phyloP scores from a whole-genome alignment of 2,329 filamentous ascomycete species.

The Fusarium torulosum region DNA sequence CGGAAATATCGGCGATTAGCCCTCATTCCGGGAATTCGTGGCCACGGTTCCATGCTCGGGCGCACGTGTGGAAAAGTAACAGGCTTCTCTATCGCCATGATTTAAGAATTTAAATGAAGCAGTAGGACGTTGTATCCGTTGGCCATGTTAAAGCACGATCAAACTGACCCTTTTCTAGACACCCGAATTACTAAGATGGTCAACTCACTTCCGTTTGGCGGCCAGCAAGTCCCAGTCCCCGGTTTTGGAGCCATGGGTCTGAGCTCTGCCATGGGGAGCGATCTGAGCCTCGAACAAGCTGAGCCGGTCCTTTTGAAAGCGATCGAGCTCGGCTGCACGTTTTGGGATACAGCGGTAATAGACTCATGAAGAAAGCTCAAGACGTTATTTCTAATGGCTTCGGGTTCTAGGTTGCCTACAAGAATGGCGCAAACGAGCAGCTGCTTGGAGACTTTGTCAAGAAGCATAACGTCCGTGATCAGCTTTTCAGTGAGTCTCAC shows the following conservation, averaged over 20 bases:
- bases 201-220: not conserved
- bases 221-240: not conserved
- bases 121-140: too few relatives aligned
- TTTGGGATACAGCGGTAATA: conserved; percentile 22
- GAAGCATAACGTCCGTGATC: not conserved
- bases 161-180: too few relatives aligned
- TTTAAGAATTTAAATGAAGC: too few relatives aligned
- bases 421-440: not conserved
- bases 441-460: not conserved
- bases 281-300: conserved; percentile 7
- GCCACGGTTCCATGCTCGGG: too few relatives aligned
- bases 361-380: too few relatives aligned
- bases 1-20: too few relatives aligned
- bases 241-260: conserved; percentile 1
- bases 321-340: conserved; percentile 18
- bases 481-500: not conserved
- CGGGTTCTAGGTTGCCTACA: not conserved
- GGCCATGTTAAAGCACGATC: too few relatives aligned
- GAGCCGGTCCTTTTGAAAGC: conserved; percentile 59
- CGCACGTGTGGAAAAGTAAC: too few relatives aligned
- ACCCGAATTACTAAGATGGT: not conserved
- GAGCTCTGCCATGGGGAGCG: not conserved
- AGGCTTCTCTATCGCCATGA: too few relatives aligned
- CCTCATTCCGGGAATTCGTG: too few relatives aligned
- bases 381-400: not conserved